Evolutionary conservation across 192 early-diverging fungal genomes (phyloP), one percentile per base, ranked within the genome.

Genomic region (Coemansia sp.): DNA sequence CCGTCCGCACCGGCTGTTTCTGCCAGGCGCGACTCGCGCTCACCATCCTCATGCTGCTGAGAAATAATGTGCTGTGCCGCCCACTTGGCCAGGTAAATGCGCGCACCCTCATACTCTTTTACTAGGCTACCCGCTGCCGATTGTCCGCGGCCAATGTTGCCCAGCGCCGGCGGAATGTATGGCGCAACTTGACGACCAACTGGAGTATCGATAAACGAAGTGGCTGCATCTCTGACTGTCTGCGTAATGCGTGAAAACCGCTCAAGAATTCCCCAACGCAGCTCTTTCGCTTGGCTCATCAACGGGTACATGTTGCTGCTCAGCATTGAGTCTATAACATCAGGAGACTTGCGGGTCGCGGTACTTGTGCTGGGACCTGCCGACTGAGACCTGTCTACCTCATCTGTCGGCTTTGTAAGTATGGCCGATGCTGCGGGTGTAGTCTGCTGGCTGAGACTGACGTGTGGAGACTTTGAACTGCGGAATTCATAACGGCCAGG

Each of bases 61-160:
- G 70, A 58, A 48, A 76, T 82, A 1, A 82, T 82, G 45, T 82
- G 70, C 64, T 77, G 79, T 5, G 89, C 87, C 12, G 90, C 92
- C 90, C 90, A 93, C 58, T 88, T 89, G 6, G 91, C 91, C 23
- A 91, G 72, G 60, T 89, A 93, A 8, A 93, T 80, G 8, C 91
- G 83, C 0, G 88, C 90, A 59, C 87, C 83, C 62, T 93, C 91
- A 62, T 90, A 93, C 57, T 93, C 91, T n/a, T 88, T 87, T 35
- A 88, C 87, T 1, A 87, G 72, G 41, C 72, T 76, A 22, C 82
- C 83, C 41, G 87, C 83, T 1, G 85, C 83, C 9, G 87, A 85
- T 14, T 79, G 77, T 7, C 83, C 79, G 15, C 84, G 83, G 21
- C 83, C 68, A 14, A 83, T 50, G 19, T 76, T 73, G 63, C 88